These are phyloP conservation scores for Naganishia onofrii DNA, from an alignment of 768 basidiomycete species.

Conservation along the genomic window DNA sequence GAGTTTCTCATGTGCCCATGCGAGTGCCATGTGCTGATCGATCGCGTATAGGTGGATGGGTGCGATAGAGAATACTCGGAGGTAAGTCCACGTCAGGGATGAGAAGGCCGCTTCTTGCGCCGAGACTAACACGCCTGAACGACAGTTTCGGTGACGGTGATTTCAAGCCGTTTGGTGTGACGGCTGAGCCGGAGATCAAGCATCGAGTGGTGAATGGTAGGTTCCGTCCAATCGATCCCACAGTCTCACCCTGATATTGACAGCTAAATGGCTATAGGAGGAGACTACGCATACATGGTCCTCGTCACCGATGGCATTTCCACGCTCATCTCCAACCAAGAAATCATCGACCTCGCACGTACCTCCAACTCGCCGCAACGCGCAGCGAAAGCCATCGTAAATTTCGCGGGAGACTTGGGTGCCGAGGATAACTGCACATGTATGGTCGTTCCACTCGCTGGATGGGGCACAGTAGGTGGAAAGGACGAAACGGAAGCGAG, in stretches of 20 bases:
- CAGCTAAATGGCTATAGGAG: constrained; percentile 63
- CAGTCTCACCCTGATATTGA: too few species aligned
- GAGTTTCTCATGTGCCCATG: constrained; percentile 16
- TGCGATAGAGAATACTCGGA: constrained; percentile 83
- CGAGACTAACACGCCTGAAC: background rate
- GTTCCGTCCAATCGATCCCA: constrained; percentile 25
- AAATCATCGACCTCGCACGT: constrained; percentile 85
- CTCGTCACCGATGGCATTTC: constrained; percentile 93
- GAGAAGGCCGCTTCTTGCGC: background rate
- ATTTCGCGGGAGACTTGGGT: constrained; percentile 81
- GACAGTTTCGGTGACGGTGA: constrained; percentile 79
- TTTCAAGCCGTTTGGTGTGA: constrained; percentile 86
- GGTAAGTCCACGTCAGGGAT: constrained; percentile 57
- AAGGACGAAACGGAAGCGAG: constrained; percentile 77
- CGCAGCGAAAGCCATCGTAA: constrained; percentile 78
- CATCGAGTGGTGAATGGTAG: constrained; percentile 72
- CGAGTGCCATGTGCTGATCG: constrained; percentile 1
- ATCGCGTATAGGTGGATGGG: constrained; percentile 76
- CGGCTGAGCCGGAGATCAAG: constrained; percentile 84
- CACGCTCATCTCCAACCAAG: constrained; percentile 84
- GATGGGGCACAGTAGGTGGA: constrained; percentile 81
- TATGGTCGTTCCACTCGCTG: constrained; percentile 83
- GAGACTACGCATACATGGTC: constrained; percentile 80
- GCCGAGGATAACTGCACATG: constrained; percentile 89
- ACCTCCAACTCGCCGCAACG: constrained; percentile 66